These are phyloP conservation scores for Limtongia smithiae DNA, from an alignment of 805 yeast genomes.

Conservation along the genomic window DNA sequence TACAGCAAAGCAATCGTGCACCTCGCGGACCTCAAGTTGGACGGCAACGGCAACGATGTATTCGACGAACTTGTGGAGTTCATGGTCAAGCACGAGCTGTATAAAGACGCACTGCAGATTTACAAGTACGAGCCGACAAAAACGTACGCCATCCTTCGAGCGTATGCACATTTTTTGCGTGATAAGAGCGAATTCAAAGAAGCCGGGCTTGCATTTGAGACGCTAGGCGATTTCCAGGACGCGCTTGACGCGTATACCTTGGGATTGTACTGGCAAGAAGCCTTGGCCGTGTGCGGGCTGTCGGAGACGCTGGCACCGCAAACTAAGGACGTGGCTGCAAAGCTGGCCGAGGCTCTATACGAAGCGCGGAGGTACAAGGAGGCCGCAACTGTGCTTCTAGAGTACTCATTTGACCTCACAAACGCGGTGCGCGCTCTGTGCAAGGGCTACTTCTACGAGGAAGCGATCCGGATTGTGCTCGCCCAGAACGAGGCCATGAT, in stretches of 20 bases:
- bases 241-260: conserved; percentile 69
- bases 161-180: conserved; percentile 62
- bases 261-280: conserved; percentile 83
- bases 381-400: conserved; percentile 72
- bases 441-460: conserved; percentile 68
- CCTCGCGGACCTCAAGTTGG: conserved; percentile 47
- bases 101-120: conserved; percentile 61
- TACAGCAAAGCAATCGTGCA: conserved; percentile 65
- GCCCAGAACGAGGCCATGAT: conserved; percentile 39
- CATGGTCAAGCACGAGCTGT: conserved; percentile 65
- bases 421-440: conserved; percentile 68
- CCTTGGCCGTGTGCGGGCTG: conserved; percentile 56
- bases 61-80: conserved; percentile 62
- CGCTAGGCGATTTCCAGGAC: conserved; percentile 49
- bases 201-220: conserved; percentile 77
- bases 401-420: conserved; percentile 57
- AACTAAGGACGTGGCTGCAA: conserved; percentile 47
- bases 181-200: conserved; percentile 51
- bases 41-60: conserved; percentile 34
- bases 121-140: conserved; percentile 56
- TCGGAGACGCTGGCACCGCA: conserved; percentile 40
- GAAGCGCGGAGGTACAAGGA: conserved; percentile 67
- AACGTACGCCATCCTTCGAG: conserved; percentile 48
- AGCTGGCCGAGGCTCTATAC: conserved; percentile 55
- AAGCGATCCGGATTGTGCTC: conserved; percentile 65